Percentiles rank a stretch among this genome's conserved stretches.
Conservation (phyloP, 495 filamentous ascomycete species). For the Penicillium nucicola region DNA sequence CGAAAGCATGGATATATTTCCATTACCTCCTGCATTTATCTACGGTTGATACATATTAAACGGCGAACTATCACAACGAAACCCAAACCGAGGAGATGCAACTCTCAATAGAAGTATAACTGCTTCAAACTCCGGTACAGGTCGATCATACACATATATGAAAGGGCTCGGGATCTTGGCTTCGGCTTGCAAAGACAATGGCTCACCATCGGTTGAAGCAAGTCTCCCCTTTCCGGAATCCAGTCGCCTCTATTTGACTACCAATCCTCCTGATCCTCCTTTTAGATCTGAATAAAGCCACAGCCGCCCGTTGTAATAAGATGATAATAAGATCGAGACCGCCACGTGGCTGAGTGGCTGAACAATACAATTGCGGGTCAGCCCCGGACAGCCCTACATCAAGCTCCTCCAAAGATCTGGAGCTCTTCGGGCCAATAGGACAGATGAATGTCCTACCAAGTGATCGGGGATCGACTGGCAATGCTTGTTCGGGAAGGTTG, state of each 20-base stretch:
- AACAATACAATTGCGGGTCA: neutral
- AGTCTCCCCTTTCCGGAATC: too few relatives aligned
- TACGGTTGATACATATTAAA: neutral
- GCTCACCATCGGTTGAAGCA: neutral
- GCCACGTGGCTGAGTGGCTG: slow-evolving; percentile 1
- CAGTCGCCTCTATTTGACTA: neutral
- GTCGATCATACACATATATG: slow-evolving; percentile 1
- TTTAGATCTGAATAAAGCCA: neutral
- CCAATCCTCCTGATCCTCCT: neutral
- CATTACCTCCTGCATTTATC: neutral
- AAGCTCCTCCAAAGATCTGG: neutral
- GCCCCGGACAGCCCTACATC: too few relatives aligned
- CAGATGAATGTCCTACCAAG: neutral
- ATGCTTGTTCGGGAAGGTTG: too few relatives aligned
- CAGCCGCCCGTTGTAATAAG: neutral
- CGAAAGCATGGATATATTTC: neutral
- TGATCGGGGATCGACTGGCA: too few relatives aligned
- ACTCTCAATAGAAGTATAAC: neutral
- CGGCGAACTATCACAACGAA: neutral
- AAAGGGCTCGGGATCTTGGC: neutral
- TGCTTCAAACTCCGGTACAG: neutral
- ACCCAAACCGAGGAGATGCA: neutral
- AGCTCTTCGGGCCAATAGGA: neutral
- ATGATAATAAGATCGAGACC: neutral
- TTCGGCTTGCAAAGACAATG: neutral